Evolutionary conservation across 2,329 filamentous ascomycete genomes (phyloP), one percentile per base, ranked within the genome.

Genomic region (Aplosporella prunicola): DNA sequence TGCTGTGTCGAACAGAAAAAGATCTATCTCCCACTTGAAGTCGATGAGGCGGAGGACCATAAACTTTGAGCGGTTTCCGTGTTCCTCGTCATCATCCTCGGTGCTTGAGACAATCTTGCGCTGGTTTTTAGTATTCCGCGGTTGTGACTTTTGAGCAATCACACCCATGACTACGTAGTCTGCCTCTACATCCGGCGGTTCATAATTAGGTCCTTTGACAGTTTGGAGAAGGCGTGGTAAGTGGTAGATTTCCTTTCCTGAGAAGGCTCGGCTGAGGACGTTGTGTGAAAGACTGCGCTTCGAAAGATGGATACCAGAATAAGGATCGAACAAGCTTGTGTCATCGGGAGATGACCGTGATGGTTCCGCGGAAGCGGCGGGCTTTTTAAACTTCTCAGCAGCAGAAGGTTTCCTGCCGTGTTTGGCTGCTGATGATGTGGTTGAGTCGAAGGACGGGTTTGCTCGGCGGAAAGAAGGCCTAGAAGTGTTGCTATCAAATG

Each of bases 31-130:
- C 76, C 80, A 94, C 50, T 86, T 81, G 9, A 98, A 67, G 57
- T 98, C 89, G 0, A 84, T 86, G 3, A 98, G 69, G 2, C 77
- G 84, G 44, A 98, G 67, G 2, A 89, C 81, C 83, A 98, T 95
- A 64, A 93, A 98, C 57, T 93, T 95, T 33, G 81, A 80, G 14
- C 72, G 64, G 37, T 69, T 67, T 30, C 69, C 69, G 37, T 79
- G 72, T 29, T 71, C 62, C 32, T 66, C 63, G 29, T 55, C 45
- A 35, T 62, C 61, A 30, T 68, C 60, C 4, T 54, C 56, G 4
- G 46, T 44, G 10, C 52, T 53, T 7, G 63, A 59, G 34, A 66
- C 67, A 1, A 62, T 60, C 13, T 55, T 52, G 25, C 60, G 61
- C 2, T 53, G 48, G 18, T 68, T 64, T 45, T 76, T 74, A 22